These are phyloP conservation scores for Suillus luteus DNA, from an alignment of 768 basidiomycete genomes.

Conservation along the genomic window DNA sequence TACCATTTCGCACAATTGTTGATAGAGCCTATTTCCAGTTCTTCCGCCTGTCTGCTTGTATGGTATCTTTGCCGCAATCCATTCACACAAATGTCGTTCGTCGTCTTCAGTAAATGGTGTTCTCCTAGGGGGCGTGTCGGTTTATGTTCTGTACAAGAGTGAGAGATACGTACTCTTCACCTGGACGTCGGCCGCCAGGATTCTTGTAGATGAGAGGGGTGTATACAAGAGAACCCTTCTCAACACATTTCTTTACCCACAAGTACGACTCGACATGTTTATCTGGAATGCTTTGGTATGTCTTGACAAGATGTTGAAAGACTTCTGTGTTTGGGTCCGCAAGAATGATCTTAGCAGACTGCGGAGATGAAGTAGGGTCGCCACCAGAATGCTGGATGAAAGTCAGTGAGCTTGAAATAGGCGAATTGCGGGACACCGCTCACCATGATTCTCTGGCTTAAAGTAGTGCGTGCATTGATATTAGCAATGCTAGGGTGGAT, in stretches of 20 bases:
- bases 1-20: constrained; percentile 77
- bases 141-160: constrained; percentile 1
- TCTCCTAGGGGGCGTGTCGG: constrained; percentile 45
- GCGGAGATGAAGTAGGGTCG: constrained; percentile 68
- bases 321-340: constrained; percentile 80
- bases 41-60: constrained; percentile 81
- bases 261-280: constrained; percentile 81
- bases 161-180: constrained; percentile 66
- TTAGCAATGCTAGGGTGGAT: constrained; percentile 83
- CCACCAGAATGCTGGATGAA: constrained; percentile 73
- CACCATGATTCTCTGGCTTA: constrained; percentile 74
- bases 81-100: constrained; percentile 70
- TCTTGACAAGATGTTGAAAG: constrained; percentile 72
- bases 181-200: constrained; percentile 76
- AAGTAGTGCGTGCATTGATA: constrained; percentile 65
- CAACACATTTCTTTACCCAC: constrained; percentile 85
- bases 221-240: constrained; percentile 61
- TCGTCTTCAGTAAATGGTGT: constrained; percentile 80
- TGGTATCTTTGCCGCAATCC: constrained; percentile 84
- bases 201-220: constrained; percentile 84
- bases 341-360: constrained; percentile 73
- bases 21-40: constrained; percentile 81
- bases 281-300: constrained; percentile 65
- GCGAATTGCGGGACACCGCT: constrained; percentile 19
- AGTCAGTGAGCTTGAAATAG: neutral